phyloP scores from a whole-genome alignment of 1,139 yeast species.

The Meyerozyma athensensis region DNA sequence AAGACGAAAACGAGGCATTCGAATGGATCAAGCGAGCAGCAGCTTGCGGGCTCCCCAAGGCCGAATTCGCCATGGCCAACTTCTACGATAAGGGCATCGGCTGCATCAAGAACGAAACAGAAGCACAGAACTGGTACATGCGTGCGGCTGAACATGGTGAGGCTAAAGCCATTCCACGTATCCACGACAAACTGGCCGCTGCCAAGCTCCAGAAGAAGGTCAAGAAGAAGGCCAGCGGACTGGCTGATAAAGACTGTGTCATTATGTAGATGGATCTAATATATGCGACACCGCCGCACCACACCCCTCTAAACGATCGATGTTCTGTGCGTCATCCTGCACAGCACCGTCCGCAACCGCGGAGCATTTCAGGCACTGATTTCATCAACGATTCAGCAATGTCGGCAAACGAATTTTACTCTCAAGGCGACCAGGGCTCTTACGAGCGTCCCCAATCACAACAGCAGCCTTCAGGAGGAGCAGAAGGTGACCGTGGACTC shows the following conservation, averaged over 20 bases:
- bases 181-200: slow-evolving; percentile 30
- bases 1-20: slow-evolving; percentile 82
- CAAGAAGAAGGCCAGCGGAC: slow-evolving; percentile 20
- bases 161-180: slow-evolving; percentile 49
- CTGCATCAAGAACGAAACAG: slow-evolving; percentile 51
- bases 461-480: slow-evolving; percentile 12
- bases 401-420: slow-evolving; percentile 63
- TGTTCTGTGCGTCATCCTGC: not conserved
- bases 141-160: slow-evolving; percentile 75
- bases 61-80: slow-evolving; percentile 82
- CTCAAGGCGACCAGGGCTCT: slow-evolving; percentile 13
- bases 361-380: not conserved
- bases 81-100: slow-evolving; percentile 89
- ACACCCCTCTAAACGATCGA: not conserved
- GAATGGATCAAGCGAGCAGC: slow-evolving; percentile 95
- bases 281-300: not conserved
- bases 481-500: slow-evolving; percentile 52
- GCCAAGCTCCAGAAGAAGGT: slow-evolving; percentile 26
- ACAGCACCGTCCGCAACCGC: not conserved
- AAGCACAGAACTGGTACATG: slow-evolving; percentile 71
- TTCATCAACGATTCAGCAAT: slow-evolving; percentile 18
- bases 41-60: slow-evolving; percentile 65
- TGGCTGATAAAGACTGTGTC: slow-evolving; percentile 39
- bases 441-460: slow-evolving; percentile 20
- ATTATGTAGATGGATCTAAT: slow-evolving; percentile 25